Percentiles rank a stretch among this genome's conserved stretches.
Evolutionary conservation across 2,329 filamentous ascomycete species (phyloP).

Genomic region (Colletotrichum sojae): DNA sequence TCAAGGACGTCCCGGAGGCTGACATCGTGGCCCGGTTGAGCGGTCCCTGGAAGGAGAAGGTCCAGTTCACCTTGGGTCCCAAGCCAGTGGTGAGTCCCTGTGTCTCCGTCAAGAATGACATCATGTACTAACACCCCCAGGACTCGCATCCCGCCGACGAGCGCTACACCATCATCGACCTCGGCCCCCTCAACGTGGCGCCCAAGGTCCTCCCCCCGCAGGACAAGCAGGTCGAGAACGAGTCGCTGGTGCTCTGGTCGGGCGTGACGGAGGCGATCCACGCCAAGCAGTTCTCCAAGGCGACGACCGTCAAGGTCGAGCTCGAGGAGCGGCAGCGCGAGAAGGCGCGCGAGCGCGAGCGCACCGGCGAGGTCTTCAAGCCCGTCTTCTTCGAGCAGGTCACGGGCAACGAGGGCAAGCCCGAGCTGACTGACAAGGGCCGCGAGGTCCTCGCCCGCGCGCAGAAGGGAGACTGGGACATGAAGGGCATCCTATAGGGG

Average conservation of each 20-base stretch:
- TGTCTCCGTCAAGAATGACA: slow-evolving; percentile 30
- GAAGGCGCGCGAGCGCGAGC: slow-evolving; percentile 85
- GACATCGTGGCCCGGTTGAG: slow-evolving; percentile 87
- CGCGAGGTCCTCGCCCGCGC: slow-evolving; percentile 64
- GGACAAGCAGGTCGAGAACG: slow-evolving; percentile 86
- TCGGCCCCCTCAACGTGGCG: slow-evolving; percentile 84
- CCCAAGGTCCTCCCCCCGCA: slow-evolving; percentile 84
- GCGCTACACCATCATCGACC: slow-evolving; percentile 85
- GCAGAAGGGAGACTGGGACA: slow-evolving; percentile 67
- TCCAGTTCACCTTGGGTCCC: slow-evolving; percentile 72
- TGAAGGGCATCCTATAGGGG: slow-evolving; percentile 57
- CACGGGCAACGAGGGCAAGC: slow-evolving; percentile 69
- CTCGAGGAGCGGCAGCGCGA: slow-evolving; percentile 91
- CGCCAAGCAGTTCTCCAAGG: slow-evolving; percentile 85
- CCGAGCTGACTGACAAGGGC: slow-evolving; percentile 69
- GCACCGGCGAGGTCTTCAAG: slow-evolving; percentile 77
- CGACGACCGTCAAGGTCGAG: slow-evolving; percentile 89
- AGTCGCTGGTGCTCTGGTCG: slow-evolving; percentile 90
- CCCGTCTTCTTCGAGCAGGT: slow-evolving; percentile 88
- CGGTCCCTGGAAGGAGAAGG: slow-evolving; percentile 86
- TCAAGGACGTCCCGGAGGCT: slow-evolving; percentile 89
- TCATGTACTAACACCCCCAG: slow-evolving; percentile 44
- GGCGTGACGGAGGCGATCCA: slow-evolving; percentile 89
- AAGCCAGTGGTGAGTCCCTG: slow-evolving; percentile 71
- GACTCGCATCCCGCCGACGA: slow-evolving; percentile 68